Conservation (phyloP, 1,139 yeast species). For the Yamadazyma dendronema region DNA sequence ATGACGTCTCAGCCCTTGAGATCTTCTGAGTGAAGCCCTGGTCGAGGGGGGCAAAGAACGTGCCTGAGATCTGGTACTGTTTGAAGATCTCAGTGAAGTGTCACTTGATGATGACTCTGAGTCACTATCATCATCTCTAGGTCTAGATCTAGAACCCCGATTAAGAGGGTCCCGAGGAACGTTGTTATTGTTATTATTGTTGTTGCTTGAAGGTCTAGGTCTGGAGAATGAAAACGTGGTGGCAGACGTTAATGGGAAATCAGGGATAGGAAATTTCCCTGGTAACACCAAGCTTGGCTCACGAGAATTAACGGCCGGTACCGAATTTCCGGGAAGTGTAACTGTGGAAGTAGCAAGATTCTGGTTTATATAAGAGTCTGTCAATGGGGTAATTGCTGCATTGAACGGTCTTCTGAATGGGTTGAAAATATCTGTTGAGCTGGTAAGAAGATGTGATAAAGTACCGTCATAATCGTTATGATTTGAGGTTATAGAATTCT, state of each 20-base stretch:
- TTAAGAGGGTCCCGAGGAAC: too few species aligned
- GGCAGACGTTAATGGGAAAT: constrained; percentile 10
- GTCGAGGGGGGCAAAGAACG: too few species aligned
- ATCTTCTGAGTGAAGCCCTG: too few species aligned
- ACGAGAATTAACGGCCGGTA: constrained; percentile 10
- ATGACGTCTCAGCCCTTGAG: too few species aligned
- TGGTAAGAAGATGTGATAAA: constrained; percentile 25
- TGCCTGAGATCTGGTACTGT: too few species aligned
- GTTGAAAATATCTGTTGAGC: constrained; percentile 40
- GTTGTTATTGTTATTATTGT: too few species aligned
- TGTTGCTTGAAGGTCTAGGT: constrained; percentile 1
- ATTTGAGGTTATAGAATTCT: constrained; percentile 10
- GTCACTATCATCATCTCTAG: too few species aligned
- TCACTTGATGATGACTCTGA: too few species aligned
- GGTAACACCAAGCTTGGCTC: constrained; percentile 34
- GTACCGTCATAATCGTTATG: constrained; percentile 19
- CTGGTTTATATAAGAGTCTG: constrained; percentile 41
- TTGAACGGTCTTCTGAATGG: constrained; percentile 38
- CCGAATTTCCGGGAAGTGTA: constrained; percentile 8
- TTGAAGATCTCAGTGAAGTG: too few species aligned
- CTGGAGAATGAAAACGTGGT: constrained; percentile 7
- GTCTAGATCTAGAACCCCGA: too few species aligned
- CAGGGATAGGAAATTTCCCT: constrained; percentile 32
- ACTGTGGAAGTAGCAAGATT: constrained; percentile 27
- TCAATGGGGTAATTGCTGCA: constrained; percentile 41